A percentile compares a stretch with the other conserved stretches of the same genome.
Conservation (phyloP, 2,329 filamentous ascomycete genomes). For the Colletotrichum aenigma region DNA sequence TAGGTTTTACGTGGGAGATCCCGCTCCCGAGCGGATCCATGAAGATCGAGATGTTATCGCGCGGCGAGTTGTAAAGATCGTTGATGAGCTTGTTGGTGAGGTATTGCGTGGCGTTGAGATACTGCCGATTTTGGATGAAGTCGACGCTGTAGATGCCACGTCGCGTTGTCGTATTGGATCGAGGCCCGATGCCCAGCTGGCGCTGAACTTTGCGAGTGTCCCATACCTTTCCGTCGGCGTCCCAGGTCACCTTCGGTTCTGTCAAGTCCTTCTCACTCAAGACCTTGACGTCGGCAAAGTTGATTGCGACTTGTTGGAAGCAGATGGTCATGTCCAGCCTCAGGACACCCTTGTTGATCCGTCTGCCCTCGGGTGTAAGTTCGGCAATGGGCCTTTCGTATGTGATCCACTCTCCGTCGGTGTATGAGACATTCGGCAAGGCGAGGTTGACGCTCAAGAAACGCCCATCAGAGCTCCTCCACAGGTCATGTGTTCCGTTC, state of each 20-base stretch:
- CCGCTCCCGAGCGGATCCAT: constrained; percentile 21
- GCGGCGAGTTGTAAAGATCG: constrained; percentile 19
- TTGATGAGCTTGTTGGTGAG: constrained; percentile 23
- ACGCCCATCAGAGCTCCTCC: not conserved
- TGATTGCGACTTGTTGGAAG: constrained; percentile 20
- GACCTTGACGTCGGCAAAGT: constrained; percentile 22
- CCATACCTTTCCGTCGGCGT: constrained; percentile 6
- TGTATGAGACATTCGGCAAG: not conserved
- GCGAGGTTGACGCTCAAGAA: not conserved
- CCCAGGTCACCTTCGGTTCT: constrained; percentile 16
- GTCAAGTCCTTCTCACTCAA: constrained; percentile 20
- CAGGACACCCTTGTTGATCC: constrained; percentile 5
- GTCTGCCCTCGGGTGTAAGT: not conserved
- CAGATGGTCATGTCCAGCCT: constrained; percentile 18
- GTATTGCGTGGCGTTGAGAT: constrained; percentile 15
- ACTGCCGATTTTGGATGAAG: not conserved
- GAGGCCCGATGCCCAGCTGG: constrained; percentile 16
- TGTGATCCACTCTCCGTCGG: not conserved
- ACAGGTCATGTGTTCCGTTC: not conserved
- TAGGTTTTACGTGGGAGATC: constrained; percentile 17
- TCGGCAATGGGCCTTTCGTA: not conserved
- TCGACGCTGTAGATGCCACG: constrained; percentile 21
- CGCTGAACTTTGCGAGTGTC: constrained; percentile 16
- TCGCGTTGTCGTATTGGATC: not conserved
- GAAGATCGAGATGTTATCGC: constrained; percentile 17